Conservation (phyloP, 306 rosid species). For the Vigna unguiculata region DNA sequence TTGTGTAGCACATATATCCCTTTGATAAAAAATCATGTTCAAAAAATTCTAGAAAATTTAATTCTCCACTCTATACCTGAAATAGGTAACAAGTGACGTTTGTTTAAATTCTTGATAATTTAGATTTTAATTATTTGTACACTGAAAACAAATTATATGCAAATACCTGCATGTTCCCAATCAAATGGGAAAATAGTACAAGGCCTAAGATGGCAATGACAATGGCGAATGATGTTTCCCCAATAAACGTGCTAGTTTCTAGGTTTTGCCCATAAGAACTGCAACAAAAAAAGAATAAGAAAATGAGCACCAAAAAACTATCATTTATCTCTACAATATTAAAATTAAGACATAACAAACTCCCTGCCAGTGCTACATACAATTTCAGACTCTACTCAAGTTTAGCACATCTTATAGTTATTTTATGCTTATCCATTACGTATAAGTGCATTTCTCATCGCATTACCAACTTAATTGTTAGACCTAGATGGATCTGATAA, state of each 20-base stretch:
- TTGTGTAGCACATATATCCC: not conserved
- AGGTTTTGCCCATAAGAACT: conserved; percentile 98
- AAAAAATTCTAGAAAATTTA: not conserved
- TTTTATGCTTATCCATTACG: not conserved
- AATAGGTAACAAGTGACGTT: not conserved
- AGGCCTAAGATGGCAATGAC: conserved; percentile 97
- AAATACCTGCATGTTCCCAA: conserved; percentile 98
- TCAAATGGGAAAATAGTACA: conserved; percentile 90
- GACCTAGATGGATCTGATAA: no score
- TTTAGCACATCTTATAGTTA: conserved; percentile 5
- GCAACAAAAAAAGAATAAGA: conserved; percentile 49
- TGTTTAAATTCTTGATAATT: conserved; percentile 27
- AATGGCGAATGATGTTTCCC: conserved; percentile 93
- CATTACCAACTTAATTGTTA: not conserved
- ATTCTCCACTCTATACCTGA: not conserved
- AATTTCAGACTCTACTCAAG: conserved; percentile 12
- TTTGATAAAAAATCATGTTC: conserved; percentile 2
- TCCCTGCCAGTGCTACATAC: conserved; percentile 11
- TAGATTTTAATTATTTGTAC: not conserved
- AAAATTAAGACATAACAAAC: conserved; percentile 29
- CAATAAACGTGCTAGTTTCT: conserved; percentile 81
- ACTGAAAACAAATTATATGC: conserved; percentile 23
- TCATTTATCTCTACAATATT: conserved; percentile 14
- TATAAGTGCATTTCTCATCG: not conserved
- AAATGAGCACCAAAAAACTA: conserved; percentile 29